phyloP scores from a whole-genome alignment of 371 early-diverging fungal genomes.

The Ordospora pajunii region DNA sequence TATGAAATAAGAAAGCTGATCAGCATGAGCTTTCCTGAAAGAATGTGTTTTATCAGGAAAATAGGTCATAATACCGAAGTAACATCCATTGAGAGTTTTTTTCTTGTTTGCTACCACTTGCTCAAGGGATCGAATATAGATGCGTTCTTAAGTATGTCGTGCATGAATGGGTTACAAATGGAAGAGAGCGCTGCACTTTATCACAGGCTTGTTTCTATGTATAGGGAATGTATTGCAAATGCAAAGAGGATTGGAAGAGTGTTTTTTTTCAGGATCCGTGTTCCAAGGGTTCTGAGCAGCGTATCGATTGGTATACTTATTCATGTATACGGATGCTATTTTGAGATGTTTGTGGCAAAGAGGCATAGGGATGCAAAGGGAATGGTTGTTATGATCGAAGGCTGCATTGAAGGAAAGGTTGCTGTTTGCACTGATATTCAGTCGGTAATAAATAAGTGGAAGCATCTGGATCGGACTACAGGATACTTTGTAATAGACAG shows the following conservation, averaged over 20 bases:
- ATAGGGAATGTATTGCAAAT: conserved; percentile 14
- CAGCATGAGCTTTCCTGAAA: not conserved
- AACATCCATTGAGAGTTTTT: conserved; percentile 13
- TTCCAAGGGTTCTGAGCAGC: not conserved
- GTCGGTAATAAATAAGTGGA: too few species aligned
- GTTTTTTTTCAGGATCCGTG: conserved; percentile 7
- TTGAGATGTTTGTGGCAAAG: not conserved
- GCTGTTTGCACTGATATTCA: not conserved
- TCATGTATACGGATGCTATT: not conserved
- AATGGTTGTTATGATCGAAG: not conserved
- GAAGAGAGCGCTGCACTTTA: not conserved
- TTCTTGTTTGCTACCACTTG: conserved; percentile 2
- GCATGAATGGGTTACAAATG: not conserved
- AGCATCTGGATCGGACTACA: too few species aligned
- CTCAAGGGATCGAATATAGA: not conserved
- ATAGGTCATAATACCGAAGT: not conserved
- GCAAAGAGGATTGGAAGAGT: not conserved
- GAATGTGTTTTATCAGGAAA: conserved; percentile 13
- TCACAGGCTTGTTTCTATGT: not conserved
- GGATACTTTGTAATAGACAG: not conserved
- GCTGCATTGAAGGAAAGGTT: not conserved
- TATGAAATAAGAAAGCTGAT: not conserved
- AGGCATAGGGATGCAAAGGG: not conserved
- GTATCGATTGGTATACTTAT: not conserved
- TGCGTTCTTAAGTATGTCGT: conserved; percentile 3